A percentile compares a stretch with the other conserved stretches of the same genome.
phyloP scores from a whole-genome alignment of 2,329 filamentous ascomycete species.

The Zymoseptoria brevis region DNA sequence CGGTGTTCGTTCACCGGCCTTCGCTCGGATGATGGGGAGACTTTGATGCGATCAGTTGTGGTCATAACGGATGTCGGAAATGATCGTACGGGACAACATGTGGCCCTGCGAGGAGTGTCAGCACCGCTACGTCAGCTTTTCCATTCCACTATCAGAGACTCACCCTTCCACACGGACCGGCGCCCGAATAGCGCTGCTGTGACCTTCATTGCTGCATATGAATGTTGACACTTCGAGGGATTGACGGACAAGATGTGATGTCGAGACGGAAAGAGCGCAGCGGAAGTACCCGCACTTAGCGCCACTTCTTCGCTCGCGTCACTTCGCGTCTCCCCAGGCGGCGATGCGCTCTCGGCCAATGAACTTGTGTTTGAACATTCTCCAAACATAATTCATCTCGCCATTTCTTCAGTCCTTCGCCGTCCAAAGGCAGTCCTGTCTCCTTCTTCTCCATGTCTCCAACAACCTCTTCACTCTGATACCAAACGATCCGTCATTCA shows the following conservation, averaged over 20 bases:
- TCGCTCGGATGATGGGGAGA: slow-evolving; percentile 56
- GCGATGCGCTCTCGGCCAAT: slow-evolving; percentile 5
- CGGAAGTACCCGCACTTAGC: not conserved
- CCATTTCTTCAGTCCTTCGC: not conserved
- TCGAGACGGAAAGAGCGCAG: slow-evolving; percentile 8
- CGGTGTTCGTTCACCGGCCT: slow-evolving; percentile 54
- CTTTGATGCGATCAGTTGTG: slow-evolving; percentile 28
- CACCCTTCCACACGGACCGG: slow-evolving; percentile 82
- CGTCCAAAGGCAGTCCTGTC: not conserved
- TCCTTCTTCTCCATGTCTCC: not conserved
- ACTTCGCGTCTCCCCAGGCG: slow-evolving; percentile 7
- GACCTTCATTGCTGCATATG: slow-evolving; percentile 21
- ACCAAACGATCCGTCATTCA: not conserved
- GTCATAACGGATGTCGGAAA: not conserved
- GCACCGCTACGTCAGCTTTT: not conserved
- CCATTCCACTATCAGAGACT: slow-evolving; percentile 8
- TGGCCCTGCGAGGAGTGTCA: slow-evolving; percentile 44
- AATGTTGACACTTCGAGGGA: not conserved
- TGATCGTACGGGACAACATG: slow-evolving; percentile 60
- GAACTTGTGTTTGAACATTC: slow-evolving; percentile 1
- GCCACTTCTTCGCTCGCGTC: not conserved
- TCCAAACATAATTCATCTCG: not conserved
- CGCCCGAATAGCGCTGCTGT: slow-evolving; percentile 39
- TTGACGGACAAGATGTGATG: slow-evolving; percentile 6
- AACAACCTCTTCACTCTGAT: not conserved